Evolutionary conservation across 495 filamentous ascomycete genomes (phyloP), one percentile per base, ranked within the genome.

Genomic region (Hapsidospora chrysogenum): DNA sequence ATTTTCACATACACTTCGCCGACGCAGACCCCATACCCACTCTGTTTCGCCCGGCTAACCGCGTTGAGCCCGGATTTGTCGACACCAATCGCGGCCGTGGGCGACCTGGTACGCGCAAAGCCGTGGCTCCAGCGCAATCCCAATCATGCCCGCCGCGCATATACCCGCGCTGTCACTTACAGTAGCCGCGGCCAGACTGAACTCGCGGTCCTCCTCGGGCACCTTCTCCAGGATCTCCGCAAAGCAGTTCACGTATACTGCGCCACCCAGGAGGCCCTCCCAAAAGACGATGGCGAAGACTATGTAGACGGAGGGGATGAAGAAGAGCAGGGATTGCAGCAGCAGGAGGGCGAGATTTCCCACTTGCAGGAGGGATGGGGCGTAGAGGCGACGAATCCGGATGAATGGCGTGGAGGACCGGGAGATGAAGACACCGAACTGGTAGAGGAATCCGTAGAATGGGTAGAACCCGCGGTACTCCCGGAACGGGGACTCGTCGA

Each of bases 201-300:
- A 95, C 57, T 97, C 89, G 13, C 89, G 64, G 29, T 95, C 87
- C 23, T 72, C 67, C 5, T 63, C 53, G 0, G 72, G 68, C 0
- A 92, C 78, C 7, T 73, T 69, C 36, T 95, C 81, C 46, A 76
- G 74, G 40, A 97, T 89, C 52, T 87, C 80, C 1, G 86, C 84
- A 56, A 94, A 97, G 0, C 86, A 92, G 40, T 87, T 94, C 29
- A 96, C 85, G 46, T 97, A 97, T 0, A 95, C 89, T 7, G 77
- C 56, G 0, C 89, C 89, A 4, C 89, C 89, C 0, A 97, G 61
- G 26, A 97, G 53, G 0, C 89, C 89, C 50, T 94, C 87, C 87
- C 89, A 95, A 49, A 95, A 92, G n/a, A 93, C 58, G 30, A 95
- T 59, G 4, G 66, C 47, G 50, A 92, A 94, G 3, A 95, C 54